Evolutionary conservation across 164 flowering plant species (phyloP), one percentile per base, ranked within the genome.

Genomic region (Chimonanthus praecox): DNA sequence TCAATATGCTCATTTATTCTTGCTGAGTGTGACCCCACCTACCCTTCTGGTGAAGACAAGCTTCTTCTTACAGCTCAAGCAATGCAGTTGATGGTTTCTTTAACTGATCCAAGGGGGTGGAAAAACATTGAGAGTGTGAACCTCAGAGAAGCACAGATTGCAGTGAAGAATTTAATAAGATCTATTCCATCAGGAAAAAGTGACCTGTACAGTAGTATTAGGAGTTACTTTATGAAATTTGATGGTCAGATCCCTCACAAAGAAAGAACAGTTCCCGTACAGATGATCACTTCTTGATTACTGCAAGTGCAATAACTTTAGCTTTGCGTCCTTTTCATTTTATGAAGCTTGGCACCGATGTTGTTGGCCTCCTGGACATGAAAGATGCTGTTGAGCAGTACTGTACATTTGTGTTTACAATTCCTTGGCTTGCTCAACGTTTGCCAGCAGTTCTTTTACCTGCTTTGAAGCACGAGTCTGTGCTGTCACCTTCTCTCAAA

Each of bases 91-190:
- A 76, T 84, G 76, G 87, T 94, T 78, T 77, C 80, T 48, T 84
- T 96, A 78, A 89, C 94, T 76, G 98, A 96, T 82, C 54, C 71
- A 51, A 90, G 87, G 72, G 85, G 82, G 50, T 96, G 99, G 99
- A 90, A 88, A 78, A 68, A 72, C 71, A 71, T 79, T 54, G 69
- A 78, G 43, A 76, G 70, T 66, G 75, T 74, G 54, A 75, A 77
- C 70, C 64, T 68, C 64, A 74, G 64, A 72, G 88, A 83, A 80
- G 94, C 92, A 64, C 75, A 82, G 74, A 68, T 44, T 67, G 90
- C 94, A 47, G 88, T 85, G 47, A 88, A 78, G 78, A 75, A 78
- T 68, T 76, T 96, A 71, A 73, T 93, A 63, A 64, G 67, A 58
- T 87, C 78, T 81, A 75, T 89, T 76, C 90, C 89, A 71, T 81